Percentiles rank a stretch among this genome's conserved stretches.
These are phyloP conservation scores for Pelagophyceae sp. DNA, from an alignment of 352 stramenopile genomes.

Conservation along the genomic window DNA sequence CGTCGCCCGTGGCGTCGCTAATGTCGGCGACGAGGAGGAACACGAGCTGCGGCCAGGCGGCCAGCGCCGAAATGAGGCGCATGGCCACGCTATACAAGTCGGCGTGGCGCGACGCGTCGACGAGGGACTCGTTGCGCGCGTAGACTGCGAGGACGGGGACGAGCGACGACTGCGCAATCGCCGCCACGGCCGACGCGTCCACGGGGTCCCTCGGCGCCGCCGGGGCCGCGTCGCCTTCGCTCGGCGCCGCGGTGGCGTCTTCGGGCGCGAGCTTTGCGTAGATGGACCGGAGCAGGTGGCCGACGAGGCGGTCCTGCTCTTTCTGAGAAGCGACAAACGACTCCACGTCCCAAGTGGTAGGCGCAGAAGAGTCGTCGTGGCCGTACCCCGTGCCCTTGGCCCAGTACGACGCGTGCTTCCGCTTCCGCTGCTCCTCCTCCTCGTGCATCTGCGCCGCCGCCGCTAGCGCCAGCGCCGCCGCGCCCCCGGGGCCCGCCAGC, in stretches of 20 bases:
- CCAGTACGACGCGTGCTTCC: constrained; percentile 25
- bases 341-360: constrained; percentile 27
- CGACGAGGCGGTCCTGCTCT: constrained; percentile 27
- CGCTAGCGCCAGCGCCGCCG: background rate
- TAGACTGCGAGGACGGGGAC: constrained; percentile 27
- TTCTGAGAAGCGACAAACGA: constrained; percentile 24
- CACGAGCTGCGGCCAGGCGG: background rate
- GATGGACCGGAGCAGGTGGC: constrained; percentile 23
- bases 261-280: background rate
- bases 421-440: background rate
- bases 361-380: constrained; percentile 15
- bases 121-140: constrained; percentile 25
- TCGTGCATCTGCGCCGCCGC: background rate
- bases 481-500: background rate
- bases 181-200: constrained; percentile 5
- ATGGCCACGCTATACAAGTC: constrained; percentile 21
- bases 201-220: background rate
- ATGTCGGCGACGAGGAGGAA: background rate
- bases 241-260: no score
- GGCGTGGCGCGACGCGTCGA: constrained; percentile 28
- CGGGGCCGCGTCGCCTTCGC: background rate
- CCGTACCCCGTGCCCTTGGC: constrained; percentile 26
- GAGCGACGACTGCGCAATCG: constrained; percentile 24
- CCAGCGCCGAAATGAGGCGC: background rate
- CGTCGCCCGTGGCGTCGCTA: background rate